Conservation (phyloP, 1,284 basidiomycete genomes). For the Ceratobasidium sp. region DNA sequence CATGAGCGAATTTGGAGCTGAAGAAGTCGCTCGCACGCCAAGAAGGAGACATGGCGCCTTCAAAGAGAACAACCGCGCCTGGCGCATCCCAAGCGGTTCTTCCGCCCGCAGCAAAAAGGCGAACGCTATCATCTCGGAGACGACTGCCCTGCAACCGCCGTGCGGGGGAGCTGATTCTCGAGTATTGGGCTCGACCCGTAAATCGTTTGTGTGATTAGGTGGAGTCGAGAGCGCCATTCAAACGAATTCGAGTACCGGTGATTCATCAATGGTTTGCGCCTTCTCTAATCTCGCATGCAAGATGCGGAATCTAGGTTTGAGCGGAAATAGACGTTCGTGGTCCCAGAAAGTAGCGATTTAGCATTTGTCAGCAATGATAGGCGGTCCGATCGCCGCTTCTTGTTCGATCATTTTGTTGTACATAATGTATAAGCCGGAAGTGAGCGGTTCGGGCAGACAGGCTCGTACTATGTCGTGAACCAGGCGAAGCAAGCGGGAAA, state of each 20-base stretch:
- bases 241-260: too few species aligned
- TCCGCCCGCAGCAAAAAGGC: constrained; percentile 32
- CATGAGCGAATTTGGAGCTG: not conserved
- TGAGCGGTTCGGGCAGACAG: not conserved
- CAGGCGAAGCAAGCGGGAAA: not conserved
- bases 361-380: not conserved
- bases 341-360: not conserved
- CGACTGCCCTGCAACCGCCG: not conserved
- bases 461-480: not conserved
- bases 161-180: not conserved
- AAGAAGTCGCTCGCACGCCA: not conserved
- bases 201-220: too few species aligned
- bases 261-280: too few species aligned
- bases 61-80: not conserved
- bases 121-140: not conserved
- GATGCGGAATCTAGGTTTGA: too few species aligned
- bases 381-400: not conserved
- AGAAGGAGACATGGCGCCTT: not conserved
- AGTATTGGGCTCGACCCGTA: too few species aligned
- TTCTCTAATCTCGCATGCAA: too few species aligned
- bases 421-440: not conserved
- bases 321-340: too few species aligned
- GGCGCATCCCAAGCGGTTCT: not conserved
- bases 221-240: too few species aligned
- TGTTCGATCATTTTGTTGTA: constrained; percentile 4